A percentile compares a stretch with the other conserved stretches of the same genome.
phyloP scores from a whole-genome alignment of 108 stramenopile genomes.

The Cyclotella sp. region DNA sequence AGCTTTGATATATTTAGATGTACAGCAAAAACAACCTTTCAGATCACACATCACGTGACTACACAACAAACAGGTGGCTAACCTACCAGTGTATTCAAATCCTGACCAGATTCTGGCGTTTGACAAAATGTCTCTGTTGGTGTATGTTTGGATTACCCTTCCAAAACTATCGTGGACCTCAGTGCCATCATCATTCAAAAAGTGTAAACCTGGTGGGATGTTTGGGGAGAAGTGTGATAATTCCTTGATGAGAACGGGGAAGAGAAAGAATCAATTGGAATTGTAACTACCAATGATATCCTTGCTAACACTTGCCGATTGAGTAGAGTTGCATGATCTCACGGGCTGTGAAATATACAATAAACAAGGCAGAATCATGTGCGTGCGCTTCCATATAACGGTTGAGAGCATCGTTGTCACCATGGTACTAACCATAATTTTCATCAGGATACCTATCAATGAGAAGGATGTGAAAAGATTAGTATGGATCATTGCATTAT shows the following conservation, averaged over 20 bases:
- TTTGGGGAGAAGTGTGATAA: neutral
- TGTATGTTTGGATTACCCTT: constrained; percentile 48
- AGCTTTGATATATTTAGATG: neutral
- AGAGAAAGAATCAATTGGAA: too few species aligned
- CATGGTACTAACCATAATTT: constrained; percentile 46
- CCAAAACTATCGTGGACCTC: constrained; percentile 40
- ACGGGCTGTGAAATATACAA: neutral
- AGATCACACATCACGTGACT: too few species aligned
- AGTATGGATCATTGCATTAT: neutral
- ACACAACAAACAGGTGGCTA: too few species aligned
- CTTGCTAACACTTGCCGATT: neutral
- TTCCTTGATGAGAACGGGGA: neutral
- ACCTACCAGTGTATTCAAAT: constrained; percentile 29
- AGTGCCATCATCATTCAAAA: constrained; percentile 60
- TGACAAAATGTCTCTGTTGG: constrained; percentile 52
- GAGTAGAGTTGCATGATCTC: constrained; percentile 64
- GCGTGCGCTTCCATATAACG: too few species aligned
- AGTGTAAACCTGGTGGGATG: constrained; percentile 48
- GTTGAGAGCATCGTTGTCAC: too few species aligned
- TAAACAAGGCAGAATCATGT: neutral
- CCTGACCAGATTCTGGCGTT: constrained; percentile 61
- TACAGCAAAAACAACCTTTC: neutral
- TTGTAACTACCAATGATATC: too few species aligned
- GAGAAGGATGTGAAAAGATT: too few species aligned
- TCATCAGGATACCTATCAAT: constrained; percentile 50